phyloP scores from a whole-genome alignment of 2,329 filamentous ascomycete genomes.

The Pseudogymnoascus sp. region DNA sequence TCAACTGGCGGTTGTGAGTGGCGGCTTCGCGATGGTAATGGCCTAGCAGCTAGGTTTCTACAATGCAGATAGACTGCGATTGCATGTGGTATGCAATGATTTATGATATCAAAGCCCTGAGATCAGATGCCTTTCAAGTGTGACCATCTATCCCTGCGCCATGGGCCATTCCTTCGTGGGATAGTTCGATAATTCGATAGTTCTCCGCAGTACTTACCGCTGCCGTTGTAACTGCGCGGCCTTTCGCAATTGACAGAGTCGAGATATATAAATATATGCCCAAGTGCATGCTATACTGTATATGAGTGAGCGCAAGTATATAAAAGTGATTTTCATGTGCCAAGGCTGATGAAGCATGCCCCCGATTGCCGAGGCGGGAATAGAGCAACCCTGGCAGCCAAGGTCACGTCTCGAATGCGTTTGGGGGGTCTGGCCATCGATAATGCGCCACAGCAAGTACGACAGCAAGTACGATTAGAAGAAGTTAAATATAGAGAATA shows the following conservation, averaged over 20 bases:
- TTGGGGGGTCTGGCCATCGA: background rate
- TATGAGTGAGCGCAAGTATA: background rate
- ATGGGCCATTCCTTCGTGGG: background rate
- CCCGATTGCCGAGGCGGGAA: background rate
- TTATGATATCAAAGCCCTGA: background rate
- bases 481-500: background rate
- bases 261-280: too few relatives aligned
- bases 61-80: background rate
- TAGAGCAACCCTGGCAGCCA: background rate
- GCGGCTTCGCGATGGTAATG: background rate
- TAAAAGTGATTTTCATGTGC: background rate
- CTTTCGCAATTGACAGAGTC: background rate
- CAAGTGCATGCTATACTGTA: background rate
- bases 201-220: background rate
- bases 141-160: background rate
- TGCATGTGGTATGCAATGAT: background rate
- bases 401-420: background rate
- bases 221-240: background rate
- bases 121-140: background rate
- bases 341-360: background rate
- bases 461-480: background rate
- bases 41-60: background rate
- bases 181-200: background rate
- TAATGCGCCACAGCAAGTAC: background rate
- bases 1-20: background rate